These are phyloP conservation scores for Globisporangium uncinulatum DNA, from an alignment of 352 stramenopile genomes.

Conservation along the genomic window DNA sequence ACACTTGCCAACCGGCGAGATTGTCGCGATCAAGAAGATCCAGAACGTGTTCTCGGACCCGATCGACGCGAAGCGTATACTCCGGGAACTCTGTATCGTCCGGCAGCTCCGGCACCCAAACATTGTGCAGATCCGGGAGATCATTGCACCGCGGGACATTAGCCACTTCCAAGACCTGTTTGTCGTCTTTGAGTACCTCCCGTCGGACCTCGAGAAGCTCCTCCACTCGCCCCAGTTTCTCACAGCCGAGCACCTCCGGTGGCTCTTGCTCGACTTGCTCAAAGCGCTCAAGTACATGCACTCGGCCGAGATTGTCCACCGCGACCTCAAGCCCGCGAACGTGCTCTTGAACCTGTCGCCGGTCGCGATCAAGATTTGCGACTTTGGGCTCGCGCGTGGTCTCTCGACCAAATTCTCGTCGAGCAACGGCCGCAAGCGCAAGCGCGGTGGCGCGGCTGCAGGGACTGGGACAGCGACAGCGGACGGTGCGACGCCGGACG, in stretches of 20 bases:
- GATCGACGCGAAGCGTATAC: slow-evolving; percentile 83
- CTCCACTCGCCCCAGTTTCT: slow-evolving; percentile 83
- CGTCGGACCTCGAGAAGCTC: slow-evolving; percentile 81
- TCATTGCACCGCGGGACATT: slow-evolving; percentile 73
- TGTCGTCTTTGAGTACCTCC: slow-evolving; percentile 84
- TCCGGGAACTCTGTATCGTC: slow-evolving; percentile 80
- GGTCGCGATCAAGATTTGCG: slow-evolving; percentile 85
- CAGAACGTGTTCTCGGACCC: slow-evolving; percentile 86
- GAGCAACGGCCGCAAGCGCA: slow-evolving; percentile 25
- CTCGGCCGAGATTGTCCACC: slow-evolving; percentile 85
- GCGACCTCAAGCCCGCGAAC: slow-evolving; percentile 86
- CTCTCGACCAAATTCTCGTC: slow-evolving; percentile 56
- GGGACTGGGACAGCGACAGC: slow-evolving; percentile 13
- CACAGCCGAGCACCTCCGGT: slow-evolving; percentile 77
- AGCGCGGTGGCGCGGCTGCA: slow-evolving; percentile 25
- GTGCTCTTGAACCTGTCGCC: slow-evolving; percentile 83
- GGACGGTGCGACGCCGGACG: slow-evolving; percentile 42
- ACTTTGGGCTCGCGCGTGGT: slow-evolving; percentile 75
- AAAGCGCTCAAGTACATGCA: slow-evolving; percentile 90
- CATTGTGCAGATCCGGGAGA: slow-evolving; percentile 85
- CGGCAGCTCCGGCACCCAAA: slow-evolving; percentile 81
- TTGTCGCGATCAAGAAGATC: slow-evolving; percentile 88
- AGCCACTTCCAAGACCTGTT: slow-evolving; percentile 77
- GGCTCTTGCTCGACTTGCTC: slow-evolving; percentile 78
- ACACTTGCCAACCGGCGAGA: slow-evolving; percentile 80